Percentiles rank a stretch among this genome's conserved stretches.
These are phyloP conservation scores for Spathaspora arborariae DNA, from an alignment of 805 yeast species.

Conservation along the genomic window DNA sequence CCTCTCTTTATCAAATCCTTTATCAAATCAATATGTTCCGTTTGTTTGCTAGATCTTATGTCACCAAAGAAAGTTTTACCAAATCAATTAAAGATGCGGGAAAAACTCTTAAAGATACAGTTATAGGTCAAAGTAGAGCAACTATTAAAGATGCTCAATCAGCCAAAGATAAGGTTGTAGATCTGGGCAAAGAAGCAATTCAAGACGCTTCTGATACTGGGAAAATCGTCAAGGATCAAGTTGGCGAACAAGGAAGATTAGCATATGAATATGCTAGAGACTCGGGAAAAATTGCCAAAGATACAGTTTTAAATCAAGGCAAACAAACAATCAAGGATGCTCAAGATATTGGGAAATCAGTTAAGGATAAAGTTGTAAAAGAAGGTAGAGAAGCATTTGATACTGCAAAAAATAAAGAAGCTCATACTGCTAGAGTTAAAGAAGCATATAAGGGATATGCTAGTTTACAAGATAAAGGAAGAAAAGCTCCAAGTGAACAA, in stretches of 20 bases:
- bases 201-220: background rate
- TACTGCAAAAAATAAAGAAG: conserved; percentile 10
- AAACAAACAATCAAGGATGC: conserved; percentile 14
- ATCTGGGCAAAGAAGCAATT: conserved; percentile 4
- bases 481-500: conserved; percentile 40
- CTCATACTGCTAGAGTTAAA: background rate
- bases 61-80: background rate
- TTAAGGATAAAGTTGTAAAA: background rate
- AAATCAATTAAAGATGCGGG: background rate
- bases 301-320: conserved; percentile 37
- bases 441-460: conserved; percentile 33
- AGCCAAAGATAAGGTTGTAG: background rate
- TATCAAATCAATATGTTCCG: background rate
- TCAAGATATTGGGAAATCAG: conserved; percentile 5
- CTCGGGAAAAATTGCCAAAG: conserved; percentile 36
- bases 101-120: conserved; percentile 3
- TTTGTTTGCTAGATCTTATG: background rate
- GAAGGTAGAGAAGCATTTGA: conserved; percentile 21
- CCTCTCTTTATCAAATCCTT: background rate
- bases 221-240: conserved; percentile 3
- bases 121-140: background rate
- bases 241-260: background rate
- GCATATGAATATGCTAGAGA: too few species aligned
- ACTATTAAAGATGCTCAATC: background rate
- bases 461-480: conserved; percentile 41